Conservation (phyloP, 257 asterid genomes). For the Orobanche coerulescens region DNA sequence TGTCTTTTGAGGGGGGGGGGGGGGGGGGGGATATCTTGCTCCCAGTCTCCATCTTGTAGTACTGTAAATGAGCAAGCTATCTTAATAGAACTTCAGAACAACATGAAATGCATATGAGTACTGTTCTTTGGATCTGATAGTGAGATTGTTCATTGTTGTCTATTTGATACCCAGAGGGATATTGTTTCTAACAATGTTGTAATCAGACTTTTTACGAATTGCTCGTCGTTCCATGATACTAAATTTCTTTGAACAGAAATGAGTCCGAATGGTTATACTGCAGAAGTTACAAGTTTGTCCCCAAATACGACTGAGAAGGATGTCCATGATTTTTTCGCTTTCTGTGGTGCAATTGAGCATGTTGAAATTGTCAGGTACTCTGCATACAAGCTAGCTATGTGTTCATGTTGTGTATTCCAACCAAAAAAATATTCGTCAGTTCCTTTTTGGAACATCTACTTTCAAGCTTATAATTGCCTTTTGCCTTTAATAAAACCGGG, state of each 20-base stretch:
- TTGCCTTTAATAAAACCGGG: not conserved
- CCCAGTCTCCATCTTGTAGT: not conserved
- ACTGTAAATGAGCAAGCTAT: not conserved
- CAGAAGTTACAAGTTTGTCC: slow-evolving; percentile 73
- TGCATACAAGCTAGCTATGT: not conserved
- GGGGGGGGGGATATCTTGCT: too few relatives aligned
- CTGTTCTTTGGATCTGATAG: too few relatives aligned
- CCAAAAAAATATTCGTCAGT: not conserved
- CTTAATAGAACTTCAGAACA: not conserved
- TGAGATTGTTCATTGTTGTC: too few relatives aligned
- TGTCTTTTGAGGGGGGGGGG: too few relatives aligned
- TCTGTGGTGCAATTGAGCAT: slow-evolving; percentile 87
- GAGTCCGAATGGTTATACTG: slow-evolving; percentile 70
- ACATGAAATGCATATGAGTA: too few relatives aligned
- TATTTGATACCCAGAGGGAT: slow-evolving; percentile 9
- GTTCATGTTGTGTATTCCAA: not conserved
- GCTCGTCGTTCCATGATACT: slow-evolving; percentile 7
- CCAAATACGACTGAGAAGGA: slow-evolving; percentile 76
- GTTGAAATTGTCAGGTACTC: slow-evolving; percentile 79
- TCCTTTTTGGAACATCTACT: not conserved
- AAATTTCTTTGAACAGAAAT: slow-evolving; percentile 27
- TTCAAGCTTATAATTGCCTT: not conserved
- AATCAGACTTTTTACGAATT: slow-evolving; percentile 6
- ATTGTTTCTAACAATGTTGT: slow-evolving; percentile 6
- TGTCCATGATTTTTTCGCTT: slow-evolving; percentile 67